Percentiles rank a stretch among this genome's conserved stretches.
Conservation (phyloP, 78 protist species). For the Chrysochromulina tobinii region DNA sequence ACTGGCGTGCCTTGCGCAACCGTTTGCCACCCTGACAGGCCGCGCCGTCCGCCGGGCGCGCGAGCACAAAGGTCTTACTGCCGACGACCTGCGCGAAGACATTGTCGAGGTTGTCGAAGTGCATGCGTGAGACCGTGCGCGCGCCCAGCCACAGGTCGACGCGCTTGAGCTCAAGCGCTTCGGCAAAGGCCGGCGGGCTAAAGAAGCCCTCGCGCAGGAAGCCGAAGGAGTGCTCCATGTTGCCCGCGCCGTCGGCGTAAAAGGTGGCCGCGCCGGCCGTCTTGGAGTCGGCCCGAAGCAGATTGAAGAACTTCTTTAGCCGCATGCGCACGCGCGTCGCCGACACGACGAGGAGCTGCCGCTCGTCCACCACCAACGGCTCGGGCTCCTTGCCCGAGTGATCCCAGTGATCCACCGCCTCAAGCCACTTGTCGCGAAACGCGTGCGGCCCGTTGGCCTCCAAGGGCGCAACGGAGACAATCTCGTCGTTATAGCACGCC, state of each 20-base stretch:
- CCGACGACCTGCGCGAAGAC: constrained; percentile 2
- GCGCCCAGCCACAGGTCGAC: not conserved
- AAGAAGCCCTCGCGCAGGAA: not conserved
- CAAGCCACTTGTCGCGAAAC: not conserved
- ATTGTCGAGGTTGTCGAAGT: not conserved
- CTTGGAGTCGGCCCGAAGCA: not conserved
- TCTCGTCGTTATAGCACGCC: not conserved
- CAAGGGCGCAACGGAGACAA: not conserved
- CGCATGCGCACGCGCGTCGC: not conserved
- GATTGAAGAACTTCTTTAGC: not conserved
- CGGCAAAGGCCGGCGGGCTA: not conserved
- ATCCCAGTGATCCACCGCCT: not conserved
- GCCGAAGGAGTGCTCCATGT: not conserved
- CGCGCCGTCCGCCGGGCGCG: not conserved
- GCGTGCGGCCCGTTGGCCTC: not conserved
- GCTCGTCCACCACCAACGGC: not conserved
- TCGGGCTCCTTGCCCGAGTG: not conserved
- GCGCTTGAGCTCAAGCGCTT: not conserved
- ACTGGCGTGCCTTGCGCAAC: not conserved
- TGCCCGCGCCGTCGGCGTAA: constrained; percentile 10
- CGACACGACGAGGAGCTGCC: not conserved
- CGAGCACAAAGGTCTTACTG: not conserved
- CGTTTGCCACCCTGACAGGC: too few relatives aligned
- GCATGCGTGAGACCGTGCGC: not conserved
- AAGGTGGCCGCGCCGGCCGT: not conserved